phyloP scores from a whole-genome alignment of 2,329 filamentous ascomycete genomes.

The Calonectria pseudoturangicola region DNA sequence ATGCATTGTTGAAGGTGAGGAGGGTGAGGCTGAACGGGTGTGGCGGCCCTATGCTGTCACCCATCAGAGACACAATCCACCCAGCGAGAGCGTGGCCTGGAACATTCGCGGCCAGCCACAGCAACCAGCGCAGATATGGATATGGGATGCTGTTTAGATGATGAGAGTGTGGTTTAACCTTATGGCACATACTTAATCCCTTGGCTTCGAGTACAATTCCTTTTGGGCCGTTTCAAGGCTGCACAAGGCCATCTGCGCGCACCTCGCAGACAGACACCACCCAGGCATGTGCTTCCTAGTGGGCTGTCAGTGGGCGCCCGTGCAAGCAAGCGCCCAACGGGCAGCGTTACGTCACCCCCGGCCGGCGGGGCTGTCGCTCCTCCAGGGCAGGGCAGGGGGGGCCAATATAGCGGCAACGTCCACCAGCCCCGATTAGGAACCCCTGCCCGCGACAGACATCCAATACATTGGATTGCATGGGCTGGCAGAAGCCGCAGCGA shows the following conservation, averaged over 20 bases:
- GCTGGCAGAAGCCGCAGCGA: slow-evolving; percentile 3
- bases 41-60: too few relatives aligned
- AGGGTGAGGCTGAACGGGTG: not conserved
- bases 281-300: not conserved
- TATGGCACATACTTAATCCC: not conserved
- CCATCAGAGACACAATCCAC: too few relatives aligned
- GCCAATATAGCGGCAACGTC: slow-evolving; percentile 18
- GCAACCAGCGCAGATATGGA: not conserved
- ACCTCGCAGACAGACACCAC: too few relatives aligned
- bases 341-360: slow-evolving; percentile 8
- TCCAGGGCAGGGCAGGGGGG: not conserved
- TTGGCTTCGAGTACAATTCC: not conserved
- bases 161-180: slow-evolving; percentile 5
- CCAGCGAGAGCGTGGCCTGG: not conserved
- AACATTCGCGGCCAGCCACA: not conserved
- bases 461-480: slow-evolving; percentile 20
- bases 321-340: not conserved
- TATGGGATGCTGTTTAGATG: too few relatives aligned
- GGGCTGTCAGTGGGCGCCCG: not conserved
- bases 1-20: not conserved
- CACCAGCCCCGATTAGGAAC: slow-evolving; percentile 7
- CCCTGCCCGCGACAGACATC: slow-evolving; percentile 24
- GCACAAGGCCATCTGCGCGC: not conserved
- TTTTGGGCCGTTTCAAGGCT: not conserved
- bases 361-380: not conserved